Base-by-base conservation (phyloP, 495 filamentous ascomycete genomes). In the Lichina pygmaea region DNA sequence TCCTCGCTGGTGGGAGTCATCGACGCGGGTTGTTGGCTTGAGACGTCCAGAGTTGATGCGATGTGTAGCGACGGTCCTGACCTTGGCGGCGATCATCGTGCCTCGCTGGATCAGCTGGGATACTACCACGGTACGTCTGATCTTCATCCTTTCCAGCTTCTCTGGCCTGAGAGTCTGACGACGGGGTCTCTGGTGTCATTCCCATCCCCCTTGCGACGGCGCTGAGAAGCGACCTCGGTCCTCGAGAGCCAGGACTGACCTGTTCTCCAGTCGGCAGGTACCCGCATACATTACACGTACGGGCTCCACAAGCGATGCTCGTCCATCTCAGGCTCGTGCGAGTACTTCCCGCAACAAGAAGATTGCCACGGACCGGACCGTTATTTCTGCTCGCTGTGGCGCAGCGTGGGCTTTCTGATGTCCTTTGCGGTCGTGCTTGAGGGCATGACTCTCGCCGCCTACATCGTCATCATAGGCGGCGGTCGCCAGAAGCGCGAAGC, bases 341-440 rank as follows among this genome's bases (percentile, higher is more conserved):
- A 62, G 39, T 58, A 60, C 45, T 78, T 77, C 54, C 75, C 76
- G 7, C 59, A 63, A 48, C 60, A 66, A 48, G 65, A 71, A 42
- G 78, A 81, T 60, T 83, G 77, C 61, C 67, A 73, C 50, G 74
- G 70, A 52, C 63, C 65, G 42, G 70, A 81, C 54, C 68, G 73
- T 32, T 72, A 75, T 58, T 93, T 95, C 66, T 93, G 86, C 61
- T 77, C 72, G 49, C 78, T 91, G 71, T 95, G 86, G 86, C 71
- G 81, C 33, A 77, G 74, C 39, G 73, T 82, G 46, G 84, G 79
- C 8, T 93, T 92, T 57, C 61, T 92, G 45, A 82, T 92, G 72
- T 77, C 70, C 45, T 78, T 93, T 50, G 70, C 78, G 24, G 66
- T 81, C 34, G 71, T 92, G 36, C 50, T 85, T 32, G 73, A 93